phyloP scores from a whole-genome alignment of 352 stramenopile genomes.

The Pythium scleroteichum region DNA sequence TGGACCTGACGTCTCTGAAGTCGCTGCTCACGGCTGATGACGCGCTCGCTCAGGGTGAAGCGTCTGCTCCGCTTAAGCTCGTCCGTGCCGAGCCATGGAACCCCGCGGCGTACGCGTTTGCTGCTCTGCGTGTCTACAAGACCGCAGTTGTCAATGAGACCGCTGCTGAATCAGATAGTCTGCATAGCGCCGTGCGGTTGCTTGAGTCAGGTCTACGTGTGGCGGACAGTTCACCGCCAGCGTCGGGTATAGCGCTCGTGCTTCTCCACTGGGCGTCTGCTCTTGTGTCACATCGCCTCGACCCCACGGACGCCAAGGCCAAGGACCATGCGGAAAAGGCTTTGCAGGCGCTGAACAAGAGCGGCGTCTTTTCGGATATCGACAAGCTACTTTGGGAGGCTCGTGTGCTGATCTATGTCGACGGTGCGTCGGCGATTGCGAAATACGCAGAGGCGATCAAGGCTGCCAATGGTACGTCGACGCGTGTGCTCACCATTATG shows the following conservation, averaged over 20 bases:
- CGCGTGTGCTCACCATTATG: constrained; percentile 42
- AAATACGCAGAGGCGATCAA: constrained; percentile 37
- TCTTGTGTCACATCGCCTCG: constrained; percentile 23
- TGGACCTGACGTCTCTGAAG: constrained; percentile 35
- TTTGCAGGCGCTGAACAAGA: constrained; percentile 28
- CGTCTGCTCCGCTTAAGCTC: constrained; percentile 46
- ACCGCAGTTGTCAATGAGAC: constrained; percentile 15
- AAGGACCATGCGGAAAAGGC: constrained; percentile 23
- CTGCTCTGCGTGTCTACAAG: constrained; percentile 53
- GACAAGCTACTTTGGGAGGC: constrained; percentile 40
- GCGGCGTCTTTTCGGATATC: background rate
- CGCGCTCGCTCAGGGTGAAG: constrained; percentile 14
- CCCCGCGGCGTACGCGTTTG: constrained; percentile 50
- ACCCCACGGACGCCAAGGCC: constrained; percentile 9
- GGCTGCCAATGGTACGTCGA: background rate
- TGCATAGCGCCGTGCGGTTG: constrained; percentile 26
- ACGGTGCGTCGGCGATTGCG: constrained; percentile 24
- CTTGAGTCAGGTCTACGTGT: constrained; percentile 43
- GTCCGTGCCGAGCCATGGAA: constrained; percentile 66
- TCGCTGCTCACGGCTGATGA: constrained; percentile 33
- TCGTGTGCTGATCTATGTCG: constrained; percentile 41
- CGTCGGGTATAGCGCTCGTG: constrained; percentile 22
- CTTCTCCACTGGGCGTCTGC: constrained; percentile 53
- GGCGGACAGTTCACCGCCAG: constrained; percentile 2
- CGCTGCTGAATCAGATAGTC: background rate